Evolutionary conservation across 257 asterid species (phyloP), one percentile per base, ranked within the genome.

Genomic region (Cordia subcordata): DNA sequence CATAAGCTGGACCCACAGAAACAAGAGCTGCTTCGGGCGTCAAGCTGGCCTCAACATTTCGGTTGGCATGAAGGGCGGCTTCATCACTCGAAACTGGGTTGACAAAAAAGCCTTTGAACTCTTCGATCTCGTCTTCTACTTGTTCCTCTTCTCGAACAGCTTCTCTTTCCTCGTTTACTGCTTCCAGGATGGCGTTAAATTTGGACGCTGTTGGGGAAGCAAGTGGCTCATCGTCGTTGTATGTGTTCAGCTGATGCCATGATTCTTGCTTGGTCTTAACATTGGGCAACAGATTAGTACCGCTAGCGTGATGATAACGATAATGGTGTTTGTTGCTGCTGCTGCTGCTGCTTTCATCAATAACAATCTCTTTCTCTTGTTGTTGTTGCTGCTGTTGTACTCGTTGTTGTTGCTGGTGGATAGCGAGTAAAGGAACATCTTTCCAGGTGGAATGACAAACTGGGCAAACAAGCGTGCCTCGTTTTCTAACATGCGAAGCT

Each of bases 191-290:
- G 0, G 85, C 69, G 46, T 19, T 67, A 55, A 80, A 82, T 33
- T 74, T 76, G 9, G 74, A 73, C 0, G 78, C 69, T 53, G 66
- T 70, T 0, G 96, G 94, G 0, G 92, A 79, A 4, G 75, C 62
- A 72, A 92, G 63, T 0, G 94, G 87, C 67, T 88, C 95, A 52
- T 92, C 99, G 22, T 92, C 96, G 62, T 82, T 75, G 6, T 77
- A 87, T 13, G 67, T 21, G 58, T 49, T 65, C 14, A 22, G 21
- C n/a, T 77, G 14, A 13, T 10, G 12, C 47, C 2, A 42, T 42
- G 47, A 42, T 42, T 42, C 47, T 42, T 42, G 47, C 15, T 42
- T 42, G 4, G 23, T 46, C 15, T 40, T 74, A 20, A 63, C 78
- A 23, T 56, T 75, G 4, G 70, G 10, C 63, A 65, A 52, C 38